Conservation (phyloP, 352 stramenopile genomes). For the Thalassiosira sp. region DNA sequence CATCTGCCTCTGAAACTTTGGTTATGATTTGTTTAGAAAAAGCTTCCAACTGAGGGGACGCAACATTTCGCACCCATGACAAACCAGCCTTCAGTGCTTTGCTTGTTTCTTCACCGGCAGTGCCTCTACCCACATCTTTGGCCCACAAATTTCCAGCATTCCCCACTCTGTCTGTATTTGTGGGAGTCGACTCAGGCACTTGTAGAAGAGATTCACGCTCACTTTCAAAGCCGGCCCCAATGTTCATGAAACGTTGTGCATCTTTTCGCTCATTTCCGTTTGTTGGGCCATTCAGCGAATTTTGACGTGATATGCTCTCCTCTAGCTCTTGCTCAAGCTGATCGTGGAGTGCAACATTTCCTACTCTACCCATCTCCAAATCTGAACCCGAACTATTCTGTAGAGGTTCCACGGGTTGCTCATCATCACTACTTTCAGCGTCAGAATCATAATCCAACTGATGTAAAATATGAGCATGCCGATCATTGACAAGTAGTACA, state of each 20-base stretch:
- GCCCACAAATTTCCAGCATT: neutral
- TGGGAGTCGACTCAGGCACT: neutral
- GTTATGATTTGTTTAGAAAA: slow-evolving; percentile 45
- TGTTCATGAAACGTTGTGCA: slow-evolving; percentile 47
- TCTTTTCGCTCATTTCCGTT: slow-evolving; percentile 24
- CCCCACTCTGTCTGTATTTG: neutral
- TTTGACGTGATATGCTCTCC: slow-evolving; percentile 4
- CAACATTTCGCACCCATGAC: slow-evolving; percentile 44
- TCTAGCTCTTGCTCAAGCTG: slow-evolving; percentile 38
- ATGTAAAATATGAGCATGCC: slow-evolving; percentile 39
- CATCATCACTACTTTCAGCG: slow-evolving; percentile 40
- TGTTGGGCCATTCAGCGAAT: slow-evolving; percentile 3
- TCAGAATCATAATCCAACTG: slow-evolving; percentile 48
- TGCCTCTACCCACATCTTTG: slow-evolving; percentile 2
- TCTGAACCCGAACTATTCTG: neutral
- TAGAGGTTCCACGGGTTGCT: slow-evolving; percentile 11
- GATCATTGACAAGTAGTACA: slow-evolving; percentile 41
- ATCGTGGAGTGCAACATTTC: slow-evolving; percentile 18
- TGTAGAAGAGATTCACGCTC: slow-evolving; percentile 26
- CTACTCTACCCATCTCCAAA: neutral
- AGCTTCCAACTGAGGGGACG: slow-evolving; percentile 44
- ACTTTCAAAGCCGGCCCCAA: slow-evolving; percentile 36
- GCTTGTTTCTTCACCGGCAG: slow-evolving; percentile 29
- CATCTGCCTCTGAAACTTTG: slow-evolving; percentile 38
- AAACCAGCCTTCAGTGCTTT: slow-evolving; percentile 27